A percentile compares a stretch with the other conserved stretches of the same genome.
Conservation (phyloP, 495 filamentous ascomycete genomes). For the Astrothelium subdiscretum region DNA sequence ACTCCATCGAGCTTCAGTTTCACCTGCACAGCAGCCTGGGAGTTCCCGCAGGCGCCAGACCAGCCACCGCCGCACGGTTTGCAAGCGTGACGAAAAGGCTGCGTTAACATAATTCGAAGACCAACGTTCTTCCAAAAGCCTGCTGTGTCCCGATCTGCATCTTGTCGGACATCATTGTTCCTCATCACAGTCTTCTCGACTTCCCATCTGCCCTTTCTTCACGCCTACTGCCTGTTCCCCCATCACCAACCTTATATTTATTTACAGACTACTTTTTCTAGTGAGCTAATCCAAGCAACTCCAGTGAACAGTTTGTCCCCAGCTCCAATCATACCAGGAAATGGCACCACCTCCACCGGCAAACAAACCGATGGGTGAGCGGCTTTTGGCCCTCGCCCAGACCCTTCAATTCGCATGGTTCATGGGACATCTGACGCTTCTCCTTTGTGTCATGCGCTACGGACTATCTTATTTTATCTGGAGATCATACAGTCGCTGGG, state of each 20-base stretch:
- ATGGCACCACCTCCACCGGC: conserved; percentile 77
- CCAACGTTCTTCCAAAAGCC: not conserved
- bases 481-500: conserved; percentile 62
- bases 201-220: no score
- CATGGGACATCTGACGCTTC: conserved; percentile 72
- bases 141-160: not conserved
- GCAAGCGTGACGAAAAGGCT: not conserved
- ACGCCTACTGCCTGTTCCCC: not conserved
- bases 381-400: conserved; percentile 63
- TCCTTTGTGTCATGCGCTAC: conserved; percentile 75
- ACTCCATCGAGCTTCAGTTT: not conserved
- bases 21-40: not conserved
- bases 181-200: no score
- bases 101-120: not conserved
- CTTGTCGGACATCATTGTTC: no score
- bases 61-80: not conserved
- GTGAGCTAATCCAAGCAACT: not conserved
- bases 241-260: not conserved
- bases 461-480: conserved; percentile 69
- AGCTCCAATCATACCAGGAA: not conserved
- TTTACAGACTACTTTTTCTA: not conserved
- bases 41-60: not conserved
- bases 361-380: conserved; percentile 57
- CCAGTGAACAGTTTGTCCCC: not conserved
- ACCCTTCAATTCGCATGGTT: conserved; percentile 93